These are phyloP conservation scores for Hypoxylon subgilvum DNA, from an alignment of 495 filamentous ascomycete genomes.

Conservation along the genomic window DNA sequence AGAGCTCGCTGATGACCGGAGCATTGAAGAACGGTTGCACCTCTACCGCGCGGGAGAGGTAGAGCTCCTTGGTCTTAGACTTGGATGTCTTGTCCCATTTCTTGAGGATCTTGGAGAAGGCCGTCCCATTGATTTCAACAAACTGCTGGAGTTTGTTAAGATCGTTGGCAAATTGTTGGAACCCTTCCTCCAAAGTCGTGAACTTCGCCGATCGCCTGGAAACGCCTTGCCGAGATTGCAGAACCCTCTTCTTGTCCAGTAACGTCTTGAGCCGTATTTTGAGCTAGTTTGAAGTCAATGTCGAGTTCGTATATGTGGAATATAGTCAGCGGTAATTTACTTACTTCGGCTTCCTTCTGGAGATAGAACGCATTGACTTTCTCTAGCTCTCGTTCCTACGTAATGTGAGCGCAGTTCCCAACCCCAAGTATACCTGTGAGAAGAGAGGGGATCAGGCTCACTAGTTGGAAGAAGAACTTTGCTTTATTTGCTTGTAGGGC, in stretches of 20 bases:
- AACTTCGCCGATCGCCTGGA: conserved; percentile 91
- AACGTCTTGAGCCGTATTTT: conserved; percentile 89
- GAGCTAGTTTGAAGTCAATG: conserved; percentile 63
- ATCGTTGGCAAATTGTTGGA: conserved; percentile 94
- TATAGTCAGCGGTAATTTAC: conserved; percentile 31
- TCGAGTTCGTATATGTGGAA: background rate
- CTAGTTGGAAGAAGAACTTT: conserved; percentile 97
- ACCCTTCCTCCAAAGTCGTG: conserved; percentile 90
- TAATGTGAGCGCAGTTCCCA: conserved; percentile 7
- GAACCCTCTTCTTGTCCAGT: conserved; percentile 88
- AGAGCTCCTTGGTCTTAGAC: conserved; percentile 96
- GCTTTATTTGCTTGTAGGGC: conserved; percentile 97
- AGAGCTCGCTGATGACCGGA: conserved; percentile 92
- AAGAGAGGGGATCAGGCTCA: conserved; percentile 51
- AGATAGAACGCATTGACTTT: conserved; percentile 98
- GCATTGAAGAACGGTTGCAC: conserved; percentile 98
- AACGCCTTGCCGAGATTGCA: conserved; percentile 76
- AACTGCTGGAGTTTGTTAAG: conserved; percentile 98
- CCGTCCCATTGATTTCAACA: conserved; percentile 95
- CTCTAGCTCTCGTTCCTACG: conserved; percentile 91
- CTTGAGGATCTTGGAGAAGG: conserved; percentile 97
- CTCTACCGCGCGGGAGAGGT: conserved; percentile 93
- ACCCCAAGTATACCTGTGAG: background rate
- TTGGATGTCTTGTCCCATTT: conserved; percentile 99
- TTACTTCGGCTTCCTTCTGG: conserved; percentile 96